Evolutionary conservation across 164 flowering plant genomes (phyloP).

Genomic region (Amborella trichopoda): DNA sequence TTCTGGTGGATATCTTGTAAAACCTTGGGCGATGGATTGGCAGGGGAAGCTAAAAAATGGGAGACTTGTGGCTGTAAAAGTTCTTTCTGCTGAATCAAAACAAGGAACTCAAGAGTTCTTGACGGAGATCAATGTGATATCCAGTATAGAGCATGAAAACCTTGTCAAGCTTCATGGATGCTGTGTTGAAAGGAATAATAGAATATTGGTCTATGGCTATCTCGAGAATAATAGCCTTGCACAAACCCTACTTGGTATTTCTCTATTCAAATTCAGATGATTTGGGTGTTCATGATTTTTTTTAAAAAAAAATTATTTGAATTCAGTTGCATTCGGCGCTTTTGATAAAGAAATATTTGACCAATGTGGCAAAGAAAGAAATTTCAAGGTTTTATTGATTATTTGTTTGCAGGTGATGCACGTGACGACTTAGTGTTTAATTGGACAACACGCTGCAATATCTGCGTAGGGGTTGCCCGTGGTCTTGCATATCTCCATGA

Average conservation of each 20-base stretch:
- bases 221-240: constrained; percentile 87
- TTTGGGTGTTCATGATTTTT: not conserved
- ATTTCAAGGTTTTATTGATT: not conserved
- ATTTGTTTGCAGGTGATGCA: constrained; percentile 26
- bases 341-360: not conserved
- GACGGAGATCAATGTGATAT: constrained; percentile 69
- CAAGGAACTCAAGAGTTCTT: constrained; percentile 79
- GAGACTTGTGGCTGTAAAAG: constrained; percentile 69
- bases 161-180: constrained; percentile 84
- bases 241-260: constrained; percentile 69
- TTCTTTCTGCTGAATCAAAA: constrained; percentile 70
- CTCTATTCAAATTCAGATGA: not conserved
- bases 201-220: constrained; percentile 78
- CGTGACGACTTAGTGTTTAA: constrained; percentile 39
- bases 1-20: not conserved
- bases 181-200: constrained; percentile 71
- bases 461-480: constrained; percentile 71
- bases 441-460: constrained; percentile 54
- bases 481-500: constrained; percentile 93
- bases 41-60: constrained; percentile 82
- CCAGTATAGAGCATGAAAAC: constrained; percentile 66
- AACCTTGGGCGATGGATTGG: constrained; percentile 7
- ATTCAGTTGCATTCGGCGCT: not conserved
- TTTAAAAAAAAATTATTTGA: no score
- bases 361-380: not conserved